A percentile compares a stretch with the other conserved stretches of the same genome.
These are phyloP conservation scores for Isabelozyma heimii DNA, from an alignment of 805 yeast genomes.

Conservation along the genomic window DNA sequence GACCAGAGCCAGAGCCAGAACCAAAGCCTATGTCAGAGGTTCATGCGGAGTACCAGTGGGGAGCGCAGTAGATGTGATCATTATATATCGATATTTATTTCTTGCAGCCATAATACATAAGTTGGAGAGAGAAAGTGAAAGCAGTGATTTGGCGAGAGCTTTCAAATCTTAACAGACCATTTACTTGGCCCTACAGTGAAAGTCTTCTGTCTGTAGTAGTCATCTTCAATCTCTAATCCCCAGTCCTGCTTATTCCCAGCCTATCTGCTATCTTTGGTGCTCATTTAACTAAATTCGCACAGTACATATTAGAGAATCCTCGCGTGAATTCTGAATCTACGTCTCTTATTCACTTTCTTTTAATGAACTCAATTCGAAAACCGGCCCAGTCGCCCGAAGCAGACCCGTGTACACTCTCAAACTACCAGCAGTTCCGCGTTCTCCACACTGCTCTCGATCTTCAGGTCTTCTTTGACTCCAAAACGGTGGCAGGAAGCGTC, in stretches of 20 bases:
- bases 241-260: no score
- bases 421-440: slow-evolving; percentile 22
- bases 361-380: background rate
- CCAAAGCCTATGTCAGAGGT: background rate
- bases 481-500: slow-evolving; percentile 21
- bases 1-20: slow-evolving; percentile 1
- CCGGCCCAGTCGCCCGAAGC: slow-evolving; percentile 11
- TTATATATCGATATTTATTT: background rate
- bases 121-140: no score
- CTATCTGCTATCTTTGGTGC: no score
- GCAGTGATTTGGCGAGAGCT: no score
- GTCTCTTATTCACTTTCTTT: background rate
- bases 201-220: no score
- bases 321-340: background rate
- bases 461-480: slow-evolving; percentile 20
- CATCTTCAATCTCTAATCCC: no score
- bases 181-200: no score
- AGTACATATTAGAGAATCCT: no score
- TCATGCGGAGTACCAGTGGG: no score
- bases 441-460: slow-evolving; percentile 16
- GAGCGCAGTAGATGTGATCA: no score
- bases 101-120: background rate
- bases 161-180: no score
- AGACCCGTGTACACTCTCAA: slow-evolving; percentile 29
- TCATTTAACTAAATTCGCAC: no score